Conservation (phyloP, 306 rosid genomes). For the Pachyrhizus erosus region DNA sequence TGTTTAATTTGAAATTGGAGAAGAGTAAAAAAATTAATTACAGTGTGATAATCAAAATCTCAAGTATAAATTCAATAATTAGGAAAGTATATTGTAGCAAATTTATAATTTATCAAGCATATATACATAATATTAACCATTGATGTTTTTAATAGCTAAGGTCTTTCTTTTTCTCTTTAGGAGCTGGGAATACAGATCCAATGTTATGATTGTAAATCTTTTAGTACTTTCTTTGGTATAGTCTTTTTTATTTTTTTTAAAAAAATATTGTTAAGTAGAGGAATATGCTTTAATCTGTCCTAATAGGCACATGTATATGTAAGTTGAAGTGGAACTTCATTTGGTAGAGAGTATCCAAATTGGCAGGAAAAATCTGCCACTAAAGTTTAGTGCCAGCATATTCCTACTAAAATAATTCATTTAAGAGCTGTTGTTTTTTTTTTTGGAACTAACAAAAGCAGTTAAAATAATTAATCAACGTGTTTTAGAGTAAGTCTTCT, state of each 20-base stretch:
- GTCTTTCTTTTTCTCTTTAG: neutral
- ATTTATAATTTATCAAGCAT: neutral
- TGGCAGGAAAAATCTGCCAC: neutral
- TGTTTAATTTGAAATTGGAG: too few relatives aligned
- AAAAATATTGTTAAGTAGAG: neutral
- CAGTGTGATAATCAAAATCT: neutral
- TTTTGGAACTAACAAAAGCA: neutral
- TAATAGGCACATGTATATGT: neutral
- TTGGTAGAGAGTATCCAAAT: neutral
- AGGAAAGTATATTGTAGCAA: too few relatives aligned
- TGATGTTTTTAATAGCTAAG: neutral
- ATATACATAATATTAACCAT: neutral
- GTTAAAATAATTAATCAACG: slow-evolving; percentile 2
- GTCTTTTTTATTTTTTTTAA: neutral
- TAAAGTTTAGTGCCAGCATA: neutral
- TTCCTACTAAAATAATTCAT: slow-evolving; percentile 20
- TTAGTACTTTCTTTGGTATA: neutral
- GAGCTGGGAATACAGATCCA: neutral
- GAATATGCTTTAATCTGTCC: neutral
- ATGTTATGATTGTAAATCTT: neutral
- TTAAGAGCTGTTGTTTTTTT: neutral
- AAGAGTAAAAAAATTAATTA: too few relatives aligned
- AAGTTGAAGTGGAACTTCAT: neutral
- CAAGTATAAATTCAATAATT: neutral
- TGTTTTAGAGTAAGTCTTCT: neutral